Evolutionary conservation across 371 early-diverging fungal species (phyloP), one percentile per base, ranked within the genome.

Genomic region (Haplosporangium sp.): DNA sequence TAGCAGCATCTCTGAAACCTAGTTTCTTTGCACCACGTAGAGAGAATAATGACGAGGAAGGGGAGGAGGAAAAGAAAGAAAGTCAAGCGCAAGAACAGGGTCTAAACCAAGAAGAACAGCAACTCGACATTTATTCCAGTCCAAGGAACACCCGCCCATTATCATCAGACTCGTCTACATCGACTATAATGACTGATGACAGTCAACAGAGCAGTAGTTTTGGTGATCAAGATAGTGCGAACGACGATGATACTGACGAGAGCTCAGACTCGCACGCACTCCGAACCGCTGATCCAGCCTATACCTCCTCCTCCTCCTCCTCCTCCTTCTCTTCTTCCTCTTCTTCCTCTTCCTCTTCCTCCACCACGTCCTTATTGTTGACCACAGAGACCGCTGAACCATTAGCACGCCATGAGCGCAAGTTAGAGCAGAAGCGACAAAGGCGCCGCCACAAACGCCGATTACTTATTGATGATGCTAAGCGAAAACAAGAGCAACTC

Each of bases 401-500:
- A 38, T 50, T 38, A 18, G 50, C 11, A 9, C 29, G 55, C 7
- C 50, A 64, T 2, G 50, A 41, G 10, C 52, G 47, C 4, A 20
- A 36, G 37, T 1, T 23, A 41, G 13, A 55, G 5, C 52, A 59
- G 29, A 21, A 42, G n/a, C 5, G 37, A 12, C 64, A n/a, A 14
- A 9, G 14, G 21, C 47, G 54, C 6, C 45, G 56, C 5, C 64
- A 48, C 21, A 66, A 45, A 12, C 58, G 64, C 1, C 64, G 56
- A 41, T 20, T 55, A 20, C 57, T 64, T 6, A 69, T 75, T 21
- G 75, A 75, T 20, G 75, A 75, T 21, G 65, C 65, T 0, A 51
- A 69, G 54, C 69, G 75, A 12, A 75, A 75, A 18, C 66, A 69
- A 23, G 75, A 74, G 37, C 75, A 74, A 37, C 41, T 75, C 42